Evolutionary conservation across 805 yeast species (phyloP), one percentile per base, ranked within the genome.

Genomic region (Hanseniaspora singularis): DNA sequence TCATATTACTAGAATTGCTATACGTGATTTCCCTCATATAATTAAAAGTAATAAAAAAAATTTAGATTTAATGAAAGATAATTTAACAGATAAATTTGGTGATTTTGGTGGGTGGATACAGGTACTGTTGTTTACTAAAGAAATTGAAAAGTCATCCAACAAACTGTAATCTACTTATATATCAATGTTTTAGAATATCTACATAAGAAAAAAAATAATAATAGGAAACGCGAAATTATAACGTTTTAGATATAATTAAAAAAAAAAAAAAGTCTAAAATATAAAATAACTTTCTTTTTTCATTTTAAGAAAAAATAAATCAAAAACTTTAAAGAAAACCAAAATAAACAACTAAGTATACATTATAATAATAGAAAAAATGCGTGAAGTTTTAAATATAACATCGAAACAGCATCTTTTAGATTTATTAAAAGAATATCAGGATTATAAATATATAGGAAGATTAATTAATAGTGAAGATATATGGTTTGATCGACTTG

Each of bases 51-150:
- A 74, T 53, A 72, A 76, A 53, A 73, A 66, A 51, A 64, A 63
- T 40, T 45, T 63, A 10, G 71, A 66, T 33, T 67, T 70, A 19
- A 80, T 86, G 6, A 69, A 86, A 37, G 56, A 58, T 8, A 74
- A 71, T 58, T 79, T 89, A 59, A 68, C 71, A 38, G 68, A 69
- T 0, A 64, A 78, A 37, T 92, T 96, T 89, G 96, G 96, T 0
- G 74, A 73, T 1, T 82, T 81, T 59, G 96, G 98, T 1, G 98
- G 98, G 0, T 92, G 98, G 98, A 97, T 97, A 0, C 98, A 89
- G 57, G 81, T 89, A n/a, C 86, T 89, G 10, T 67, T 88, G 49
- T 88, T 88, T 63, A 81, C 96, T 0, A 84, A 87, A 5, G 96
- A 87, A 57, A 69, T 88, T 41, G 87, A 82, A 19, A 37, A 20